Base-by-base conservation (phyloP, 345 rosid species). In the Aurinia saxatilis region DNA sequence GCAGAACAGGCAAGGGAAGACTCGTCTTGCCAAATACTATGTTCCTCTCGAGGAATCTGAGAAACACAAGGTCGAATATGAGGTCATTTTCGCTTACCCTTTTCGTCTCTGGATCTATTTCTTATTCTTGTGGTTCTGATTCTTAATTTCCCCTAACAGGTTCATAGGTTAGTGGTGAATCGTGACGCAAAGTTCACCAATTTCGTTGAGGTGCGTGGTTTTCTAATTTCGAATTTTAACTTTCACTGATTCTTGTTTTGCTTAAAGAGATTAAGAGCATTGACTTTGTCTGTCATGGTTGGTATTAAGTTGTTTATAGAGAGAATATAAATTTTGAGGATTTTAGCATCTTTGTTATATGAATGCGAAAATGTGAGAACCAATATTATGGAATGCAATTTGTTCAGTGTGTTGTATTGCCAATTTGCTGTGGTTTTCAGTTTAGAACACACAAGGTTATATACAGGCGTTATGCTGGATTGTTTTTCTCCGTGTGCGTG, bases 1-100 rank as follows among this genome's bases (percentile, higher is more conserved):
- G 71, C 98, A 92, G 78, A 92, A 92, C 80, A 82, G 98, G 79
- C 95, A 92, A 74, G 98, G 98, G 8, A 92, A 92, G 90, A 92
- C 98, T 60, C 96, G 98, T 76, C 95, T 92, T 7, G 98, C 98
- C 61, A 92, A 92, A 57, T 92, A 92, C 79, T 92, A 92, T 60
- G 93, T 92, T 31, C 98, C 98, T 57, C 95, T 92, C 55, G 98
- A 92, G 75, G 98, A 89, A 57, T 82, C 96, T 27, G 96, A 92
- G 89, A 92, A 92, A 79, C 96, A 92, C 84, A 89, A 82, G 63
- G 95, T 92, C 66, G 98, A 92, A 70, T 92, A 89, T 81, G 98
- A 92, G 91, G 98, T 88, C n/a, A 5, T n/a, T 14, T 38, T 12
- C 46, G 10, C 10, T 16, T 6, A 15, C 18, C 8, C 47, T 14